Evolutionary conservation across 2,329 filamentous ascomycete genomes (phyloP).

Genomic region (Podosphaera fusca): DNA sequence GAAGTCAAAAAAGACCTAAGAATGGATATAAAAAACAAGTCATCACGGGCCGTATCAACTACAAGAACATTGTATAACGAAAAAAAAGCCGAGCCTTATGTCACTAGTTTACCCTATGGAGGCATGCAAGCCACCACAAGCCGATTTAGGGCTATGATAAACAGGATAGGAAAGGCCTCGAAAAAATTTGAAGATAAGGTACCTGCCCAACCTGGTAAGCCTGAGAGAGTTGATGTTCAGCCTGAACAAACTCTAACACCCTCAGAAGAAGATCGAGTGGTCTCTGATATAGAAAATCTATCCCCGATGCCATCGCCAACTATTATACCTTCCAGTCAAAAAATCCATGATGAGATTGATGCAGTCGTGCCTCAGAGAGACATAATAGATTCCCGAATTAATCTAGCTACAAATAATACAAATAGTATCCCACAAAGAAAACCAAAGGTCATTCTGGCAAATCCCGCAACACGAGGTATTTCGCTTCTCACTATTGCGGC

Average conservation of each 20-base stretch:
- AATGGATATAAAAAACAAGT: not conserved
- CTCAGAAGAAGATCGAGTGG: not conserved
- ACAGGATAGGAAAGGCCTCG: not conserved
- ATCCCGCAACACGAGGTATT: conserved; percentile 12
- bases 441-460: conserved; percentile 7
- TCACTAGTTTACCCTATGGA: not conserved
- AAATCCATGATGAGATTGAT: not conserved
- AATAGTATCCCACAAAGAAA: not conserved
- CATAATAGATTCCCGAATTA: not conserved
- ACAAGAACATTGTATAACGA: not conserved
- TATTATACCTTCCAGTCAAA: not conserved
- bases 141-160: conserved; percentile 5
- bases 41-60: not conserved
- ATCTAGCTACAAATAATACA: not conserved
- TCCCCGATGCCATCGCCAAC: not conserved
- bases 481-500: conserved; percentile 9
- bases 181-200: not conserved
- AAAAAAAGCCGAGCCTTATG: not conserved
- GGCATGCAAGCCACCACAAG: conserved; percentile 1
- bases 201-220: not conserved
- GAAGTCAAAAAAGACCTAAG: not conserved
- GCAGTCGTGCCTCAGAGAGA: not conserved
- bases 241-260: not conserved
- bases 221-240: not conserved
- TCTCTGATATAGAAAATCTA: not conserved